Percentiles rank a stretch among this genome's conserved stretches.
Conservation (phyloP, 2,329 filamentous ascomycete species). For the Aspergillus puulaauensis region DNA sequence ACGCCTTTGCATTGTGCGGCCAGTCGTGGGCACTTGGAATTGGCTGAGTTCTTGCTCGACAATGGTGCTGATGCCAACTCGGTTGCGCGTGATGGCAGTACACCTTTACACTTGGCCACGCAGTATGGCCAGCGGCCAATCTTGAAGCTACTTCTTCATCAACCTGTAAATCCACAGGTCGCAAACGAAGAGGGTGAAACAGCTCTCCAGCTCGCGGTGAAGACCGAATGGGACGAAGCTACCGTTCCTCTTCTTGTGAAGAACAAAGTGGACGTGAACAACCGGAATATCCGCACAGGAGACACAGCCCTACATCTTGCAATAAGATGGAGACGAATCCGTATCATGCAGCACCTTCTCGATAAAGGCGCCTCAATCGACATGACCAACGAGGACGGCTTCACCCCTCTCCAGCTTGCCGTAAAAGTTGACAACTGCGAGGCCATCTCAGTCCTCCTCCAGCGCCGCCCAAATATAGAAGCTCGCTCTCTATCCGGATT, state of each 20-base stretch:
- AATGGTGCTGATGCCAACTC: slow-evolving; percentile 27
- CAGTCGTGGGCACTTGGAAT: slow-evolving; percentile 28
- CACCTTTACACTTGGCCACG: slow-evolving; percentile 31
- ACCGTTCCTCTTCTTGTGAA: slow-evolving; percentile 33
- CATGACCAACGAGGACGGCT: slow-evolving; percentile 24
- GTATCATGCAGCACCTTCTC: slow-evolving; percentile 29
- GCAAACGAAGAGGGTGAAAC: slow-evolving; percentile 21
- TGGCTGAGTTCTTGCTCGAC: slow-evolving; percentile 30
- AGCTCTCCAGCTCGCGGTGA: slow-evolving; percentile 28
- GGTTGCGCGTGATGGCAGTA: slow-evolving; percentile 25
- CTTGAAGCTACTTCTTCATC: slow-evolving; percentile 25
- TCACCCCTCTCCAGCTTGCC: slow-evolving; percentile 31
- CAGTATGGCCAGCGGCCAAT: slow-evolving; percentile 25
- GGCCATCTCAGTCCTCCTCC: slow-evolving; percentile 27
- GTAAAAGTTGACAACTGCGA: slow-evolving; percentile 30
- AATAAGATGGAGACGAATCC: slow-evolving; percentile 22
- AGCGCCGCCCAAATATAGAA: slow-evolving; percentile 26
- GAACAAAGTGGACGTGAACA: slow-evolving; percentile 23
- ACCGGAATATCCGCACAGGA: slow-evolving; percentile 23
- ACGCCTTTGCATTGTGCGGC: slow-evolving; percentile 33
- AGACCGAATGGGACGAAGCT: slow-evolving; percentile 28
- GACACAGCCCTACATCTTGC: slow-evolving; percentile 31
- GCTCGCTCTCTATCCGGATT: slow-evolving; percentile 19
- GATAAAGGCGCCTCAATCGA: slow-evolving; percentile 28
- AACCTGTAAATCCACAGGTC: slow-evolving; percentile 16